phyloP scores from a whole-genome alignment of 108 stramenopile genomes.

The Discostella stelligeroides region DNA sequence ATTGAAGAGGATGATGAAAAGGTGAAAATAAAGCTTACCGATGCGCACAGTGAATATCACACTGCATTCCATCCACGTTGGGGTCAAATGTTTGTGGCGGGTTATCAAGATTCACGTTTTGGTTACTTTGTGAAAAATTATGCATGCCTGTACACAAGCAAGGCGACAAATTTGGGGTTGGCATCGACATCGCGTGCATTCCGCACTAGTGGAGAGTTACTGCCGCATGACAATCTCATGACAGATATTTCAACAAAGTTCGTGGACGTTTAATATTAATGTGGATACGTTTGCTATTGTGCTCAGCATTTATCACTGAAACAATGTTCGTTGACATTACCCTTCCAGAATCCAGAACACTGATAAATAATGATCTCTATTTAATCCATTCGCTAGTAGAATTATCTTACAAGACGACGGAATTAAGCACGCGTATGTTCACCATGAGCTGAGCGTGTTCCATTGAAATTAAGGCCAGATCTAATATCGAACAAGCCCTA shows the following conservation, averaged over 20 bases:
- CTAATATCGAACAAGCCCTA: neutral
- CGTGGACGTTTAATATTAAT: constrained; percentile 13
- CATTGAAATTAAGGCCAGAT: neutral
- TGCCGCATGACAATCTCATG: constrained; percentile 77
- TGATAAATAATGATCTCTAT: too few relatives aligned
- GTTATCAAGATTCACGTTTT: constrained; percentile 95
- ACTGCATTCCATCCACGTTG: constrained; percentile 78
- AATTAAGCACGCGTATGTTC: too few relatives aligned
- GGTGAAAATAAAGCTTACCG: constrained; percentile 63
- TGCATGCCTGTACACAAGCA: constrained; percentile 93
- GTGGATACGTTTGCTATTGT: neutral
- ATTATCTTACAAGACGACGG: too few relatives aligned
- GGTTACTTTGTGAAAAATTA: constrained; percentile 94
- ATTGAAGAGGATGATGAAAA: constrained; percentile 72
- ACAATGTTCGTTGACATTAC: neutral
- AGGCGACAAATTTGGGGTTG: constrained; percentile 88
- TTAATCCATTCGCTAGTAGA: too few relatives aligned
- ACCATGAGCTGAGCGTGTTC: neutral
- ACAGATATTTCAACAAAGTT: constrained; percentile 29
- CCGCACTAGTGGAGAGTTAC: constrained; percentile 71
- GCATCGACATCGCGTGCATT: constrained; percentile 63
- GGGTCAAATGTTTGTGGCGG: constrained; percentile 92
- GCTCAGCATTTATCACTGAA: neutral
- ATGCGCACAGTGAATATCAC: constrained; percentile 67
- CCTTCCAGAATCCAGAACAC: neutral